Evolutionary conservation across 1,139 yeast genomes (phyloP).

Genomic region (Kluyveromyces sp.): DNA sequence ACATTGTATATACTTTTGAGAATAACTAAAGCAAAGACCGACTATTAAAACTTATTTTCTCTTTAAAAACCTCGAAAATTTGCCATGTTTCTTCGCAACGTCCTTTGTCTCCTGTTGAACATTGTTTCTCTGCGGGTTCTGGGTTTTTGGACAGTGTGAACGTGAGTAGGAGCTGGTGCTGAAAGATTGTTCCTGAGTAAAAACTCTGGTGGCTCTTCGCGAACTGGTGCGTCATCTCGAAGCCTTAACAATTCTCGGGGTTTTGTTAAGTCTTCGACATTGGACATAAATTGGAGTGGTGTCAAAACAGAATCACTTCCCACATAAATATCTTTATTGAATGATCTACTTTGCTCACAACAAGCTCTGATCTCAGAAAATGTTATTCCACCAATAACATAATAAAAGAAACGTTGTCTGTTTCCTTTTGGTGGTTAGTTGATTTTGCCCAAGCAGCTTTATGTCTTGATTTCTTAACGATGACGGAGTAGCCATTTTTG

Average conservation of each 20-base stretch:
- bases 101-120: constrained; percentile 6
- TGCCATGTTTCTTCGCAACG: constrained; percentile 26
- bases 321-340: constrained; percentile 67
- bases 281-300: constrained; percentile 47
- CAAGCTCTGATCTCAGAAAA: constrained; percentile 73
- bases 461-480: constrained; percentile 65
- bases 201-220: constrained; percentile 29
- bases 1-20: not conserved
- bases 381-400: constrained; percentile 85
- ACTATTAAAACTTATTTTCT: constrained; percentile 9
- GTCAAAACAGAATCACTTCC: constrained; percentile 77
- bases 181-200: constrained; percentile 16
- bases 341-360: constrained; percentile 56
- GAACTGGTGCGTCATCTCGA: constrained; percentile 23
- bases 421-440: constrained; percentile 34
- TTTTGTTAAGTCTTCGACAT: constrained; percentile 32
- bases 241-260: constrained; percentile 28
- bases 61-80: constrained; percentile 21
- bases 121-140: not conserved
- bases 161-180: constrained; percentile 8
- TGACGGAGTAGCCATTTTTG: constrained; percentile 31
- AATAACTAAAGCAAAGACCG: not conserved
- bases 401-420: constrained; percentile 68
- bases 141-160: constrained; percentile 13
- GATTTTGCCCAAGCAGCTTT: constrained; percentile 77